Base-by-base conservation (phyloP, 148 eudicot species). In the Mesembryanthemum crystallinum region DNA sequence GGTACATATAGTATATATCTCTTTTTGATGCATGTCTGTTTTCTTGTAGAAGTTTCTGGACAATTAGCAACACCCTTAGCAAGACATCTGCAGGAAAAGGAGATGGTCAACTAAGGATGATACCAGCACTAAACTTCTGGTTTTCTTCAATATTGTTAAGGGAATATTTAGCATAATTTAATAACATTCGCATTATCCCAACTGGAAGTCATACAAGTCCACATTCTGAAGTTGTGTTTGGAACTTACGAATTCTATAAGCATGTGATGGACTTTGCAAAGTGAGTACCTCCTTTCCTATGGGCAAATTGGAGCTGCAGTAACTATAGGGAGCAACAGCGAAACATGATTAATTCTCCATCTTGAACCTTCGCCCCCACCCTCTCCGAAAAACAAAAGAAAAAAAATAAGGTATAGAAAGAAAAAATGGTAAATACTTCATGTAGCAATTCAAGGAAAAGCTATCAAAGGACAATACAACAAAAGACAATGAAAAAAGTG, bases 21-120 rank as follows among this genome's bases (percentile, higher is more conserved):
- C 99, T 84, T 79, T 92, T 95, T 49, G 94, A 95, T 5, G 83
- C 87, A 83, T 91, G 98, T 78, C 82, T 89, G 79, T 85, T 91
- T 73, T 91, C 92, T 85, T 90, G 99, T 47, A 95, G 81, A 74
- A 92, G 99, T 81, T 89, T 89, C 83, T 92, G 97, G 84, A 95
- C 88, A 71, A 92, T 87, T 42, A 89, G 81, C 57, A 92, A 83
- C 64, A 95, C 94, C 82, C 97, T 79, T 29, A 95, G 83, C 84
- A 88, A 73, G 43, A 86, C 86, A 86, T 89, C 99, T 95, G 88
- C 25, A 6, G 63, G 57, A 54, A 59, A 51, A 60, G 27, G 47
- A 71, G 43, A 66, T 42, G n/a, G 69, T 67, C 37, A 70, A 74
- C 60, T n/a, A 69, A 70, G 37, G 6, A 64, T 54, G 54, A 65